These are phyloP conservation scores for Globisporangium okanoganense DNA, from an alignment of 352 stramenopile species.

Conservation along the genomic window DNA sequence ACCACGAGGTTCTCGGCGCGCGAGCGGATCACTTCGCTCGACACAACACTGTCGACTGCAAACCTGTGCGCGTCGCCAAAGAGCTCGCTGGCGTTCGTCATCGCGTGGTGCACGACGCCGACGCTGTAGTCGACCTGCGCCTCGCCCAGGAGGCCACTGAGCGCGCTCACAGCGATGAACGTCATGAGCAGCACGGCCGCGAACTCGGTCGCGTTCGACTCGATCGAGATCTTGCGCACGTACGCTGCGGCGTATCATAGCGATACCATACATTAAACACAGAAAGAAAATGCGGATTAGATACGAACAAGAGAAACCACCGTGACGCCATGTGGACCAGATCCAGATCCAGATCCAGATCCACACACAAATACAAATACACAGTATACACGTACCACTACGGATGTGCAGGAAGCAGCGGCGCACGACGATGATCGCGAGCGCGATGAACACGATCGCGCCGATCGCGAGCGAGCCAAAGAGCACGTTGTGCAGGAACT, in stretches of 20 bases:
- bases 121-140: constrained; percentile 83
- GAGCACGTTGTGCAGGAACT: constrained; percentile 72
- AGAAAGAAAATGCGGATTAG: not conserved
- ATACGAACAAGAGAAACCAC: not conserved
- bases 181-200: constrained; percentile 68
- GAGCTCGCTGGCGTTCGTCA: constrained; percentile 62
- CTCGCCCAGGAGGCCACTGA: constrained; percentile 69
- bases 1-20: constrained; percentile 57
- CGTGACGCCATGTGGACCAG: not conserved
- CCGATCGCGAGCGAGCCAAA: constrained; percentile 62
- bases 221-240: constrained; percentile 33
- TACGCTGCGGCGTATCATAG: constrained; percentile 24
- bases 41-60: constrained; percentile 23
- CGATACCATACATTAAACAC: not conserved
- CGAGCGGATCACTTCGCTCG: constrained; percentile 37
- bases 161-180: constrained; percentile 65
- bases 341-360: constrained; percentile 7
- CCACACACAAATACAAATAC: not conserved
- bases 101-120: constrained; percentile 62
- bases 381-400: constrained; percentile 30
- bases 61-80: constrained; percentile 43
- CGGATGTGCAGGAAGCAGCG: constrained; percentile 69
- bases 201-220: constrained; percentile 59
- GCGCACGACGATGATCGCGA: constrained; percentile 64
- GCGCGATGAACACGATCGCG: constrained; percentile 54